Evolutionary conservation across 495 filamentous ascomycete genomes (phyloP), one percentile per base, ranked within the genome.

Genomic region (Gamarada debralockiae): DNA sequence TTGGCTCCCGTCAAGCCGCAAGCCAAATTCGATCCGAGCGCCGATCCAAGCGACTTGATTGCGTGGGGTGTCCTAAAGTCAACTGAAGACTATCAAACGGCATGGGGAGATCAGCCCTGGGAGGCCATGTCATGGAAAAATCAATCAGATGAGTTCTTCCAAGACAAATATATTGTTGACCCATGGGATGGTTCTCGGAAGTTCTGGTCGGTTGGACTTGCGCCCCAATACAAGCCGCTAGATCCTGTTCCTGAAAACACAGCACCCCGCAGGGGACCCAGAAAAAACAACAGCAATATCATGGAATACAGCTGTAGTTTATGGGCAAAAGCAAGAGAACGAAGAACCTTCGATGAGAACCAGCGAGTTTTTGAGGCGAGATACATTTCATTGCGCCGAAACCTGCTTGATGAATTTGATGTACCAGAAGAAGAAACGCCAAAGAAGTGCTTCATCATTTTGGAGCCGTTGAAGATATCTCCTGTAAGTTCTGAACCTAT

Each of bases 361-460:
- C 87, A 97, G 60, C 87, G 91, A 7, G 93, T 98, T 12, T 67
- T 95, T 1, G 73, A 81, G 54, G 91, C 84, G 0, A 80, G 90
- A 50, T 70, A 82, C 48, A 72, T 96, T 31, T 71, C 85, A 3
- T 79, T 90, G 41, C 83, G 90, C 21, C 80, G 89, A 34, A 95
- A 97, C 63, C 76, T 93, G 21, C 75, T 97, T 8, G 91, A 95
- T 52, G 79, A 84, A 25, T 75, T 97, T 10, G 91, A 92, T 45
- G 77, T 81, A 8, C 56, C 71, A 25, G 56, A 50, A 13, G 59
- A 63, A 13, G 68, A 73, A 15, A 53, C 65, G 20, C 52, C 61
- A 10, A 68, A 67, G 51, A 55, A 53, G 33, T 81, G 78, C 52
- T 79, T 68, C 46, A 23, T 81, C 2, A 62, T 78, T 29, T 64